Conservation (phyloP, 352 stramenopile species). For the Pythium aristosporum region DNA sequence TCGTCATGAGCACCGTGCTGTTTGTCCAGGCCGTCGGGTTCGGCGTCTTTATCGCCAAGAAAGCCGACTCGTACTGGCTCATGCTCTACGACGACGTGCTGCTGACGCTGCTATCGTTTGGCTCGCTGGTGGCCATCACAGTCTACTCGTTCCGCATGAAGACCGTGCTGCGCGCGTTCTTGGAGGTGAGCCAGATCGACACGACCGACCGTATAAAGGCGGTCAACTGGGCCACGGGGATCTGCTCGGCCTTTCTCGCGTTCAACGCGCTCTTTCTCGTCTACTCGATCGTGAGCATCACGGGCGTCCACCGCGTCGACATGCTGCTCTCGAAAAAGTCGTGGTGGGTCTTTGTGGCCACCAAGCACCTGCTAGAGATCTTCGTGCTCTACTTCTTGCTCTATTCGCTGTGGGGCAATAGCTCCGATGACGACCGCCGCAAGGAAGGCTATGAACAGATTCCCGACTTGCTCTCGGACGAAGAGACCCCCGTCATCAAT, state of each 20-base stretch:
- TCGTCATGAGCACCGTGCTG: conserved; percentile 69
- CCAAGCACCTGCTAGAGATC: conserved; percentile 93
- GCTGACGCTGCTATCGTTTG: conserved; percentile 80
- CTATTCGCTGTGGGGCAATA: conserved; percentile 92
- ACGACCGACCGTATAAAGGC: conserved; percentile 95
- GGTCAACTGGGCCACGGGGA: conserved; percentile 95
- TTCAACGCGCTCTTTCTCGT: conserved; percentile 87
- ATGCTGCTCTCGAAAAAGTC: conserved; percentile 81
- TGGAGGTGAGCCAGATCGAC: conserved; percentile 96
- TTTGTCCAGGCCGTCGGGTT: conserved; percentile 85
- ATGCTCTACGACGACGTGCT: conserved; percentile 95
- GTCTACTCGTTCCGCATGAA: conserved; percentile 96
- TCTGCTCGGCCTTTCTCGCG: conserved; percentile 95
- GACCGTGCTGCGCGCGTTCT: conserved; percentile 93
- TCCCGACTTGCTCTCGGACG: conserved; percentile 62
- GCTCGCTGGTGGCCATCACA: conserved; percentile 89
- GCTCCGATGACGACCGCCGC: conserved; percentile 55
- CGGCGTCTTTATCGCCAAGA: conserved; percentile 75
- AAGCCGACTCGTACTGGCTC: conserved; percentile 91
- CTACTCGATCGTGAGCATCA: conserved; percentile 82
- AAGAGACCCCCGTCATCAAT: conserved; percentile 32
- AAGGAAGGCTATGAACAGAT: conserved; percentile 82
- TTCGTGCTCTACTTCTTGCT: conserved; percentile 94
- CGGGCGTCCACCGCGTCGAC: conserved; percentile 84
- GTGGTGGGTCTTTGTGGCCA: conserved; percentile 93